Evolutionary conservation across 306 rosid genomes (phyloP).

Genomic region (Alnus glutinosa): DNA sequence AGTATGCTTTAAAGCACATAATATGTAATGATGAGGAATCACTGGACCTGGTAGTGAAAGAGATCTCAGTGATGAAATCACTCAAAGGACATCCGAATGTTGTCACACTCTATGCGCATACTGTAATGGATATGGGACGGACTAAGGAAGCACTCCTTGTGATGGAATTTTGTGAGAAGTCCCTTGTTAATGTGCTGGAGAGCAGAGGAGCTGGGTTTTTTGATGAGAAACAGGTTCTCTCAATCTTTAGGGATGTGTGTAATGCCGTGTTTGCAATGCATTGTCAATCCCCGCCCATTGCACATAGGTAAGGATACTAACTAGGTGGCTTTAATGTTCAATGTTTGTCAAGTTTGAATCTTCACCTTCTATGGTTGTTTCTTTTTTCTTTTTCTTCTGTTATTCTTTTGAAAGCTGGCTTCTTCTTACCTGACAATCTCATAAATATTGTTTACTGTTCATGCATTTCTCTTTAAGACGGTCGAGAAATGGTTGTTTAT

Average conservation of each 20-base stretch:
- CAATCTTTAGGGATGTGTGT: conserved; percentile 86
- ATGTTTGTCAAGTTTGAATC: conserved; percentile 6
- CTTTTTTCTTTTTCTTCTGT: neutral
- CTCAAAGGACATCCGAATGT: conserved; percentile 89
- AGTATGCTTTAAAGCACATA: conserved; percentile 95
- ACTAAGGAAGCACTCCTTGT: conserved; percentile 91
- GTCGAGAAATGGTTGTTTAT: neutral
- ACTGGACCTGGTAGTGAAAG: conserved; percentile 78
- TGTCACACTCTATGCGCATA: conserved; percentile 74
- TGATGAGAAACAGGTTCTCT: conserved; percentile 81
- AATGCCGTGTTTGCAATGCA: conserved; percentile 96
- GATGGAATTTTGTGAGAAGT: conserved; percentile 92
- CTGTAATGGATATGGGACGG: conserved; percentile 89
- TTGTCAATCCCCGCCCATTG: conserved; percentile 87
- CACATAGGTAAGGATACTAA: conserved; percentile 67
- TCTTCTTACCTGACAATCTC: neutral
- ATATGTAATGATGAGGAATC: conserved; percentile 90
- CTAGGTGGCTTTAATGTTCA: conserved; percentile 7
- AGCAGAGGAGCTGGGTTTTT: conserved; percentile 84
- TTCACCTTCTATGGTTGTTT: neutral
- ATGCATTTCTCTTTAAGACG: neutral
- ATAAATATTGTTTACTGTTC: neutral
- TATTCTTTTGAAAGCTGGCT: too few relatives aligned
- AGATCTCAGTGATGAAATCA: conserved; percentile 75
- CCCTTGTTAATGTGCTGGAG: conserved; percentile 84